phyloP scores from a whole-genome alignment of 1,139 yeast genomes.

The Kurtzmaniella natalensis region DNA sequence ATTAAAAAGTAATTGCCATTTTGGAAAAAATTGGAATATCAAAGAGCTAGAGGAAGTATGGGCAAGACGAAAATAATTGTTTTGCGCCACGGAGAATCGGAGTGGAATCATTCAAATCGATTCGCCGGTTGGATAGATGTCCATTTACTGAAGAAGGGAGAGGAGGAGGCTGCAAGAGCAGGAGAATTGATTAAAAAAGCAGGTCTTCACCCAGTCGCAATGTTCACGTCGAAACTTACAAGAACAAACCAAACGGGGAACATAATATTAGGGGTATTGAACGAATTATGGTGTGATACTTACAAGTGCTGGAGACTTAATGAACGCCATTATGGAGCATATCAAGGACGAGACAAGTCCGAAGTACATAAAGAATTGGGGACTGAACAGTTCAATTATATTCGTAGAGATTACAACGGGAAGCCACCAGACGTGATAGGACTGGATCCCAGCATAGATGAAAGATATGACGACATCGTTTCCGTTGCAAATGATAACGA shows the following conservation, averaged over 20 bases:
- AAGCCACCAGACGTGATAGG: constrained; percentile 52
- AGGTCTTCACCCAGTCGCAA: constrained; percentile 44
- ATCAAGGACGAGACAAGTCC: constrained; percentile 66
- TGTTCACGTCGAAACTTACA: constrained; percentile 62
- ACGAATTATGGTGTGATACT: constrained; percentile 45
- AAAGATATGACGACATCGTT: constrained; percentile 31
- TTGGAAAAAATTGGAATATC: too few relatives aligned
- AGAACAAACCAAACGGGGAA: constrained; percentile 66
- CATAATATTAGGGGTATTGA: constrained; percentile 47
- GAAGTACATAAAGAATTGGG: constrained; percentile 51
- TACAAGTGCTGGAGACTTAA: constrained; percentile 65
- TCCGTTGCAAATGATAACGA: constrained; percentile 12
- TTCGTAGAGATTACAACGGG: constrained; percentile 66
- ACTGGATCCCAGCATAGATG: constrained; percentile 39
- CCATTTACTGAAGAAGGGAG: constrained; percentile 56
- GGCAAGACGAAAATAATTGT: constrained; percentile 35
- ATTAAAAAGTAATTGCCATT: too few relatives aligned
- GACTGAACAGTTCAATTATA: constrained; percentile 55
- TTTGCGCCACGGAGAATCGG: constrained; percentile 73
- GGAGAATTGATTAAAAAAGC: constrained; percentile 45
- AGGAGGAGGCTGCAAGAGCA: constrained; percentile 56
- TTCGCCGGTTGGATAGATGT: constrained; percentile 89
- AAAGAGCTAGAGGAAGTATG: too few relatives aligned
- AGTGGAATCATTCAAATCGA: constrained; percentile 63
- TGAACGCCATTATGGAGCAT: constrained; percentile 74